Percentiles rank a stretch among this genome's conserved stretches.
These are phyloP conservation scores for Boletus sensibilis DNA, from an alignment of 768 basidiomycete species.

Conservation along the genomic window DNA sequence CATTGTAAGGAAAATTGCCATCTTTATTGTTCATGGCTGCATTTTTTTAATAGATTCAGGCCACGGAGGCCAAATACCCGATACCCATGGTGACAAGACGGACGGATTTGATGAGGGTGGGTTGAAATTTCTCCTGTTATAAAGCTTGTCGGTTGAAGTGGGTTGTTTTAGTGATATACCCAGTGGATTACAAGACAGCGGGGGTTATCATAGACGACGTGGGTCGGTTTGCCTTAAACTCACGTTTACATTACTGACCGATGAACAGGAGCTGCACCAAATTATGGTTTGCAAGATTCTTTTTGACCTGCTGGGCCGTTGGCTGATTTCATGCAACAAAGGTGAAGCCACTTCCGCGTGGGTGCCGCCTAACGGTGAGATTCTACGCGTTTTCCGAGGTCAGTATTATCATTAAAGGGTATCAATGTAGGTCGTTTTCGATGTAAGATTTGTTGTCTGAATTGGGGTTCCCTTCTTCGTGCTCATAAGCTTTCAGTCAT, in stretches of 20 bases:
- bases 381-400: background rate
- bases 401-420: background rate
- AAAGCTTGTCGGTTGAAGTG: background rate
- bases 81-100: constrained; percentile 72
- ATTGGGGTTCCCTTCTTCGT: background rate
- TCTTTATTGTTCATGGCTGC: background rate
- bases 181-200: constrained; percentile 73
- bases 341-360: constrained; percentile 56
- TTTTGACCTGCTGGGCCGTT: background rate
- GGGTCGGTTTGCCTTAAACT: constrained; percentile 22
- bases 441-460: constrained; percentile 36
- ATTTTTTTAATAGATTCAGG: constrained; percentile 66
- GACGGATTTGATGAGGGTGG: constrained; percentile 80
- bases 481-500: constrained; percentile 32
- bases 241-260: background rate
- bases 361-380: constrained; percentile 62
- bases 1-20: constrained; percentile 46
- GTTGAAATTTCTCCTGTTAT: background rate
- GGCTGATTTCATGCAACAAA: constrained; percentile 13
- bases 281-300: constrained; percentile 35
- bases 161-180: constrained; percentile 70
- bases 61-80: constrained; percentile 89
- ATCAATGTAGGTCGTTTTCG: constrained; percentile 42
- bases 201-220: constrained; percentile 83
- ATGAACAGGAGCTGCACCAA: constrained; percentile 39